Base-by-base conservation (phyloP, 1,284 basidiomycete genomes). In the Austroboletus sp. region DNA sequence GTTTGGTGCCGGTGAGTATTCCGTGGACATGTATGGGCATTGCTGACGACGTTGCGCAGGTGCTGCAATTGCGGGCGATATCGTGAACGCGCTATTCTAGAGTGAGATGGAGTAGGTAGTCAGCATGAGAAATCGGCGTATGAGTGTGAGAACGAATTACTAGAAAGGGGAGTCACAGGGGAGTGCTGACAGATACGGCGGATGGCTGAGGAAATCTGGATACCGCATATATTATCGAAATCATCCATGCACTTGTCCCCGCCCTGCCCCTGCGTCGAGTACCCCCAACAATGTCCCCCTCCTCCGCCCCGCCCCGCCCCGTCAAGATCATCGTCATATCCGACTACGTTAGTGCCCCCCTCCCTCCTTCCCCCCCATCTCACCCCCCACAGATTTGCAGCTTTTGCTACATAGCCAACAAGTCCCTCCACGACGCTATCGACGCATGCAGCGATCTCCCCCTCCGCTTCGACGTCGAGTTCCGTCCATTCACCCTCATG, bases 371-470 rank as follows among this genome's bases (percentile, higher is more conserved):
- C 31, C 45, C 44, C 44, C 34, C 40, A 12, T 6, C 49, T 50
- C 49, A 50, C 15, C 38, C 15, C 31, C 35, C 21, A 16, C 57
- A 87, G 84, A 69, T 74, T 38, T 88, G 85, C 61, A 72, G 75
- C 45, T 87, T 82, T 69, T 88, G 85, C 64, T 85, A 79, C 65
- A 75, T 90, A 51, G 80, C 78, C 11, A 78, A 82, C 63, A 78
- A 80, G 62, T 82, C 87, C 57, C 74, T 90, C 45, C 69, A 81
- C 41, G 71, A 73, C 35, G 86, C 87, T 26, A 78, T 85, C 37
- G 68, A 74, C 1, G 73, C 78, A 44, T 80, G 75, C 59, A 67
- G 72, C 51, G 73, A 80, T 51, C 76, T 83, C 2, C 79, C 81
- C 4, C 56, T 87, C 46, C 63, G 69, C 9, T 85, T 90, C 68